Conservation (phyloP, 495 filamentous ascomycete species). For the Astrothelium subdiscretum region DNA sequence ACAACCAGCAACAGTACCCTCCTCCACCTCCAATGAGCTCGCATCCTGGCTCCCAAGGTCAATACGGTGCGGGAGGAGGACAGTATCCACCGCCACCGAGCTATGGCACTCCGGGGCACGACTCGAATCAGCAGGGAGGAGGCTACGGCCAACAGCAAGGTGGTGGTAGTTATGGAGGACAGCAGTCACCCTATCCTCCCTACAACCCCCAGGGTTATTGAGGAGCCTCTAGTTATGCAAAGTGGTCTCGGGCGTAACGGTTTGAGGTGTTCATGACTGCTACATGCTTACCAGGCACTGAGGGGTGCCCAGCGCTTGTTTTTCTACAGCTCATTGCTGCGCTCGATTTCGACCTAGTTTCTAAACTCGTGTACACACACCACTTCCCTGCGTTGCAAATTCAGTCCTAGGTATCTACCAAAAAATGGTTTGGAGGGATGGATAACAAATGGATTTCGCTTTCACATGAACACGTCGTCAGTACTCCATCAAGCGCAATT, state of each 20-base stretch:
- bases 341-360: background rate
- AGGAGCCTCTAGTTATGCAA: background rate
- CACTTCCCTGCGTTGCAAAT: too few relatives aligned
- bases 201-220: background rate
- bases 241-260: too few relatives aligned
- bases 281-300: too few relatives aligned
- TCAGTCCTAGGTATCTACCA: too few relatives aligned
- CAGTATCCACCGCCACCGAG: background rate
- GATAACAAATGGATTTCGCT: background rate
- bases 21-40: constrained; percentile 4
- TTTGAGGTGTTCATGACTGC: too few relatives aligned
- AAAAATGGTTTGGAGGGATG: too few relatives aligned
- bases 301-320: too few relatives aligned
- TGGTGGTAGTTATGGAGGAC: background rate
- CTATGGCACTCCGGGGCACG: background rate
- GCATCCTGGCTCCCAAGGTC: constrained; percentile 2
- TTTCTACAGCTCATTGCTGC: too few relatives aligned
- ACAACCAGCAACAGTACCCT: constrained; percentile 3
- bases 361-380: too few relatives aligned
- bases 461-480: constrained; percentile 7
- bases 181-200: background rate
- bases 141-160: background rate
- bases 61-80: background rate
- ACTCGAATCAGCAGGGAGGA: background rate
- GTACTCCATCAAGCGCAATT: constrained; percentile 26